Conservation (phyloP, 2,329 filamentous ascomycete genomes). For the Tolypocladium guangdongense region DNA sequence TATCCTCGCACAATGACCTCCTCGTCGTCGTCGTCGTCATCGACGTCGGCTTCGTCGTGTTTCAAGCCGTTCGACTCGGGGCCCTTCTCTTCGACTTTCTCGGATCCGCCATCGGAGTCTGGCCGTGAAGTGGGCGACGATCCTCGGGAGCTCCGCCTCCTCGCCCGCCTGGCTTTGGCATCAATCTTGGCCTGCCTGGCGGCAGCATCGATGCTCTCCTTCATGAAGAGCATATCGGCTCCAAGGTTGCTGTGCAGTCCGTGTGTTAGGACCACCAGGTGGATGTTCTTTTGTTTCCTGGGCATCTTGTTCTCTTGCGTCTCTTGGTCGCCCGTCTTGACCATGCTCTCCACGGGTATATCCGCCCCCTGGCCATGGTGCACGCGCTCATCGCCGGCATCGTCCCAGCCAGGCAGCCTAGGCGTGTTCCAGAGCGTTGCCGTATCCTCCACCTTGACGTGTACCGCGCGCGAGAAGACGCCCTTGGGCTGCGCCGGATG, state of each 20-base stretch:
- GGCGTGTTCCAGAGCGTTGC: constrained; percentile 89
- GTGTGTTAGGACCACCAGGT: constrained; percentile 87
- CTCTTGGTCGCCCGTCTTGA: constrained; percentile 20
- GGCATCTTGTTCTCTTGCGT: constrained; percentile 12
- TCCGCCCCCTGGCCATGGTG: constrained; percentile 14
- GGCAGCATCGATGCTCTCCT: constrained; percentile 88
- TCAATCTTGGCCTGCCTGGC: constrained; percentile 63
- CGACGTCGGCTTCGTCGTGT: constrained; percentile 44
- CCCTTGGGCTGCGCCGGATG: constrained; percentile 58
- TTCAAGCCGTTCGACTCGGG: constrained; percentile 14
- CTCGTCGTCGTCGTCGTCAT: constrained; percentile 69
- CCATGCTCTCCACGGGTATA: constrained; percentile 20
- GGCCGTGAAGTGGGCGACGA: not conserved
- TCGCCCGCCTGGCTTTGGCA: constrained; percentile 48
- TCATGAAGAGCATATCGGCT: constrained; percentile 92
- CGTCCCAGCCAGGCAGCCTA: constrained; percentile 56
- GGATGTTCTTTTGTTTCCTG: constrained; percentile 64
- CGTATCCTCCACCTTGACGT: constrained; percentile 76
- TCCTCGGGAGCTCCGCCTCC: constrained; percentile 22
- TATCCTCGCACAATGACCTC: constrained; percentile 86
- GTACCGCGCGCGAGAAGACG: constrained; percentile 73
- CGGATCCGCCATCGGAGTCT: not conserved
- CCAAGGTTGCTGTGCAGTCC: constrained; percentile 92
- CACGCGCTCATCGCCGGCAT: constrained; percentile 22
- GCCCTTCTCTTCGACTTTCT: constrained; percentile 8